These are phyloP conservation scores for Yamadazyma scolyti DNA, from an alignment of 805 yeast species.

Conservation along the genomic window DNA sequence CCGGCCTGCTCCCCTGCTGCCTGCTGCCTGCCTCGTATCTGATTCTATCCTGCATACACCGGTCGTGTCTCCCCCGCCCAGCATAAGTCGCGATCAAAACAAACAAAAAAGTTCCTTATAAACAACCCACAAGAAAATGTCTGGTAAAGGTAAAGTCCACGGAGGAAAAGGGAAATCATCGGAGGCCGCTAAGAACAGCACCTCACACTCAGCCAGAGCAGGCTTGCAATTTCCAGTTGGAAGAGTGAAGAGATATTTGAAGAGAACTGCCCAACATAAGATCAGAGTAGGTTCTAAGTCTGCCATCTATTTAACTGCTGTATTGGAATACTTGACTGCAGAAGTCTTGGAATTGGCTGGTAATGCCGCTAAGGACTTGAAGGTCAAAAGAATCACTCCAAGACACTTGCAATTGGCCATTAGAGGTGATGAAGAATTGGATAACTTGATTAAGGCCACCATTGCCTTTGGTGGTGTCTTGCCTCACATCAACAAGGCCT, in stretches of 20 bases:
- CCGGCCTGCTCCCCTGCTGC: too few relatives aligned
- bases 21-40: too few relatives aligned
- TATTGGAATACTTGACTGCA: constrained; percentile 92
- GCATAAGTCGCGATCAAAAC: neutral
- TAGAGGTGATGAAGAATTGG: constrained; percentile 97
- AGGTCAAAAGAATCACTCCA: constrained; percentile 95
- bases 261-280: constrained; percentile 82
- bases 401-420: constrained; percentile 95
- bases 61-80: too few relatives aligned
- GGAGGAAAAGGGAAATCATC: constrained; percentile 97
- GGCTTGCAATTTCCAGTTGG: constrained; percentile 98
- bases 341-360: constrained; percentile 98
- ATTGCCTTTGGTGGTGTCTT: constrained; percentile 98
- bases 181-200: constrained; percentile 61
- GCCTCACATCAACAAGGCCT: constrained; percentile 86
- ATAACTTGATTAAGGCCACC: constrained; percentile 88
- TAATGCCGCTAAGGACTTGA: constrained; percentile 94
- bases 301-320: constrained; percentile 94
- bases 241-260: constrained; percentile 94
- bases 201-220: constrained; percentile 91
- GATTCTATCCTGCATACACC: too few relatives aligned
- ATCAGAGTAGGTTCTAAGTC: constrained; percentile 79
- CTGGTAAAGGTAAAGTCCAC: constrained; percentile 82
- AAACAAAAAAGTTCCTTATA: constrained; percentile 11
- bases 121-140: constrained; percentile 45